Conservation (phyloP, 176 grass and related monocot species). For the Rhynchospora tenuis region DNA sequence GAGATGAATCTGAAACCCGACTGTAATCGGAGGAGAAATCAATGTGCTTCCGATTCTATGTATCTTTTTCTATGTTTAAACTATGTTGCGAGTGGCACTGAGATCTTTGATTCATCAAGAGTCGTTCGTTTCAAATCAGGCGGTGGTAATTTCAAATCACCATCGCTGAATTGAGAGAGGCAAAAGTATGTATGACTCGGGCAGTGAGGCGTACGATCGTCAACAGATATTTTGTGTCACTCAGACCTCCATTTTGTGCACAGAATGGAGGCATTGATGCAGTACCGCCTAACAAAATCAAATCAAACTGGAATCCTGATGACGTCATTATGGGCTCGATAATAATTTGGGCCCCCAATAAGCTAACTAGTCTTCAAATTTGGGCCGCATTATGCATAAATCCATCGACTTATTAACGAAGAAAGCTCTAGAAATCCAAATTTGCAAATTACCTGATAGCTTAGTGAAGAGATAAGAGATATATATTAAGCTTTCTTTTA, state of each 20-base stretch:
- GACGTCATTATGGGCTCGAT: not conserved
- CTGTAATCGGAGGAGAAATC: not conserved
- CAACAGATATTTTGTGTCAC: not conserved
- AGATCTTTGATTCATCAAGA: not conserved
- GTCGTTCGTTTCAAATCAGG: not conserved
- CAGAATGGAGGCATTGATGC: not conserved
- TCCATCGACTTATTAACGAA: not conserved
- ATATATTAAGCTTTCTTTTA: no score
- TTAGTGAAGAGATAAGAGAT: no score
- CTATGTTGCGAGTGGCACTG: not conserved
- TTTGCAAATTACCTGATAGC: no score
- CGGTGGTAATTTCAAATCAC: not conserved
- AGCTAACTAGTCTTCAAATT: not conserved
- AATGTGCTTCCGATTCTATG: not conserved
- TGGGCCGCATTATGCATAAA: not conserved
- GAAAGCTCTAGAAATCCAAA: no score
- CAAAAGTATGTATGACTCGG: no score
- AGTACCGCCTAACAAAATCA: not conserved
- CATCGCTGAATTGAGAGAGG: not conserved
- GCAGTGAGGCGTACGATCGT: not conserved
- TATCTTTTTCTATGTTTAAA: not conserved
- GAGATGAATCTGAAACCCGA: slow-evolving; percentile 12
- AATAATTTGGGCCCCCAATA: not conserved
- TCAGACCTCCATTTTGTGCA: not conserved
- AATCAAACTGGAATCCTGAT: not conserved